phyloP scores from a whole-genome alignment of 140 eudicot species.

The Bidens hawaiensis region DNA sequence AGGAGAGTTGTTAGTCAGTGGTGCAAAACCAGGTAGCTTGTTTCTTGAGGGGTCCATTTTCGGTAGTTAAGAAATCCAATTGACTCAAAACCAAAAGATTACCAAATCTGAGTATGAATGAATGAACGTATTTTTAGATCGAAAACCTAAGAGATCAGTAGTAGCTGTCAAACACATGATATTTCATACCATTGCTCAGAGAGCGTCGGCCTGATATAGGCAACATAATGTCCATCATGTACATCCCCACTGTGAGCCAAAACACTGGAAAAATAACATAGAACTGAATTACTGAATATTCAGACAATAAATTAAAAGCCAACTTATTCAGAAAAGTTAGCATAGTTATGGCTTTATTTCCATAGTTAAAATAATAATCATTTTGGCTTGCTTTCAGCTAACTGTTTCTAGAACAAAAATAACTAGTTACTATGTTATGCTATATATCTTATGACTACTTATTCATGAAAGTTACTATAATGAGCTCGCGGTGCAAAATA shows the following conservation, averaged over 20 bases:
- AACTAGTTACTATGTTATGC: background rate
- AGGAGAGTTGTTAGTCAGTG: too few species aligned
- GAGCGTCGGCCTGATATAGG: constrained; percentile 78
- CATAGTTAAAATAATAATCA: background rate
- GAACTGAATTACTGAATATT: constrained; percentile 1
- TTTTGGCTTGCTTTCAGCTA: background rate
- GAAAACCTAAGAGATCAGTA: constrained; percentile 3
- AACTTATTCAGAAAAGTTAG: background rate
- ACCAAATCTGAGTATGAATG: too few species aligned
- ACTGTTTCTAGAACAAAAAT: background rate
- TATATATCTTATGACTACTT: background rate
- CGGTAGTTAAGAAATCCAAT: too few species aligned
- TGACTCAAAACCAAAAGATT: too few species aligned
- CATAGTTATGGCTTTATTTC: background rate
- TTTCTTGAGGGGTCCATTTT: too few species aligned
- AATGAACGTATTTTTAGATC: too few species aligned
- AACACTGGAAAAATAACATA: constrained; percentile 35
- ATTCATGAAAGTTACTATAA: too few species aligned
- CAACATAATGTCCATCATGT: constrained; percentile 88
- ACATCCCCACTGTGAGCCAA: too few species aligned
- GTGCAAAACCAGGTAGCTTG: too few species aligned
- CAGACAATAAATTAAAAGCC: constrained; percentile 1
- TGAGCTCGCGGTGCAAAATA: too few species aligned
- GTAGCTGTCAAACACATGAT: background rate
- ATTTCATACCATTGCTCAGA: constrained; percentile 68